Evolutionary conservation across 371 early-diverging fungal genomes (phyloP).

Genomic region (Actinomucor elegans): DNA sequence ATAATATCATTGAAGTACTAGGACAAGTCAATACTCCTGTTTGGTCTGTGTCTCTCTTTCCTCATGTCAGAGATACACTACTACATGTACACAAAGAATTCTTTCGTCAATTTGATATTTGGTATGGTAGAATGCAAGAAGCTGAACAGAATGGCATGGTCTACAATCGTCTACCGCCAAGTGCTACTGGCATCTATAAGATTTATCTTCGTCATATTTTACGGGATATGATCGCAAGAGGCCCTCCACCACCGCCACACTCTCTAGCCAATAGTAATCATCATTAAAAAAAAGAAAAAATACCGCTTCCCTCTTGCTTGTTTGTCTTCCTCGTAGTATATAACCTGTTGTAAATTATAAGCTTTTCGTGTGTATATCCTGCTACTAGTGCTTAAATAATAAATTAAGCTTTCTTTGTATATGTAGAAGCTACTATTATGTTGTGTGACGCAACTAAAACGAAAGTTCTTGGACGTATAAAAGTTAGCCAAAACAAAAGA

Average conservation of each 20-base stretch:
- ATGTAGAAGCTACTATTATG: too few species aligned
- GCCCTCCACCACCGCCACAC: background rate
- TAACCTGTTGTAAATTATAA: too few species aligned
- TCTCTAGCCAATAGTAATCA: too few species aligned
- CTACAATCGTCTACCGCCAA: conserved; percentile 36
- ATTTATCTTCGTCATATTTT: conserved; percentile 62
- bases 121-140: conserved; percentile 31
- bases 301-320: too few species aligned
- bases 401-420: too few species aligned
- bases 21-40: conserved; percentile 49
- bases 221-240: conserved; percentile 55
- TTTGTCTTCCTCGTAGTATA: too few species aligned
- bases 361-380: too few species aligned
- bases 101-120: conserved; percentile 59
- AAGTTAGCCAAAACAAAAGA: too few species aligned
- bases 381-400: too few species aligned
- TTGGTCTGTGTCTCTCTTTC: conserved; percentile 74
- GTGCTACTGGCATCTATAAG: conserved; percentile 63
- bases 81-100: conserved; percentile 62
- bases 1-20: conserved; percentile 77
- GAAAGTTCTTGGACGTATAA: too few species aligned
- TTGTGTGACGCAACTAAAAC: too few species aligned
- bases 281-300: too few species aligned
- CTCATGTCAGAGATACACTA: conserved; percentile 64
- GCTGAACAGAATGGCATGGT: conserved; percentile 38